phyloP scores from a whole-genome alignment of 306 rosid genomes.

The Astragalus membranaceus region DNA sequence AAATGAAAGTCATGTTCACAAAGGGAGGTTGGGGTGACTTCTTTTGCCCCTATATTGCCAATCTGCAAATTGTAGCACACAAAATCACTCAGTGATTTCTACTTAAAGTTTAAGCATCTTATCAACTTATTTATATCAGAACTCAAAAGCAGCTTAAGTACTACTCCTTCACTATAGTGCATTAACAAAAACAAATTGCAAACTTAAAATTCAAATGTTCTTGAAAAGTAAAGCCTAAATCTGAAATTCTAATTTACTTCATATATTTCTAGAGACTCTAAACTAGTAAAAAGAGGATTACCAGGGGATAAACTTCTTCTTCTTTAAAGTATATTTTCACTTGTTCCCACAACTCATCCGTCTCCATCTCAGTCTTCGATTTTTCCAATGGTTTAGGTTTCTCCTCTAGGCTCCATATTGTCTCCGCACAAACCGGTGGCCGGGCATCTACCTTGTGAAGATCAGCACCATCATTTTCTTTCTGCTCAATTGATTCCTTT shows the following conservation, averaged over 20 bases:
- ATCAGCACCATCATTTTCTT: too few relatives aligned
- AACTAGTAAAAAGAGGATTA: neutral
- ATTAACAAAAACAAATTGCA: too few relatives aligned
- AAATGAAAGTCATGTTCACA: slow-evolving; percentile 20
- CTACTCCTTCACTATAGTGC: too few relatives aligned
- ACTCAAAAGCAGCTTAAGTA: too few relatives aligned
- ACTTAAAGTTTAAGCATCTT: neutral
- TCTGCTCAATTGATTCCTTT: too few relatives aligned
- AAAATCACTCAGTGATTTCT: neutral
- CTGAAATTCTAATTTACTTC: too few relatives aligned
- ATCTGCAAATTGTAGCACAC: slow-evolving; percentile 20
- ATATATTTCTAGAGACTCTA: too few relatives aligned
- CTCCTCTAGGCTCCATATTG: neutral
- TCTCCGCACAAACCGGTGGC: too few relatives aligned
- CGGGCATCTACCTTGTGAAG: too few relatives aligned
- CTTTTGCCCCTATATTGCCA: neutral
- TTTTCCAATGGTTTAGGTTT: slow-evolving; percentile 2
- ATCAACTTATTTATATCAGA: too few relatives aligned
- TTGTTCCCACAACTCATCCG: slow-evolving; percentile 10
- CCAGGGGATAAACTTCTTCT: slow-evolving; percentile 1
- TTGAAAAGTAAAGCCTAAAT: too few relatives aligned
- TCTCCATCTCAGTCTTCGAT: slow-evolving; percentile 8
- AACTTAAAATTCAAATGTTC: too few relatives aligned
- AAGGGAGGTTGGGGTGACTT: neutral
- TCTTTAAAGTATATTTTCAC: neutral